phyloP scores from a whole-genome alignment of 345 rosid genomes.

The Brassica carinata region DNA sequence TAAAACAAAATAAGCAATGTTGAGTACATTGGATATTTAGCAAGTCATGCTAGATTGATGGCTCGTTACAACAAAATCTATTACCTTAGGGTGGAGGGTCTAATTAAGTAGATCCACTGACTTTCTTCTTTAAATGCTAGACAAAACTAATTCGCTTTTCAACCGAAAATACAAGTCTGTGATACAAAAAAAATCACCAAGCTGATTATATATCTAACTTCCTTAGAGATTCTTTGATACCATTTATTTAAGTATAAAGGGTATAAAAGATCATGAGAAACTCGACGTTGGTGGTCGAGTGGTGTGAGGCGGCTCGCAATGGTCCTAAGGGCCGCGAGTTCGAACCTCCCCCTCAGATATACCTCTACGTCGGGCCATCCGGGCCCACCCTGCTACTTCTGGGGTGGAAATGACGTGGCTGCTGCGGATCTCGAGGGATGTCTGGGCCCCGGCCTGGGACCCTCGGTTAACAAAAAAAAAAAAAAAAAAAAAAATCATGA shows the following conservation, averaged over 20 bases:
- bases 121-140: background rate
- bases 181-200: background rate
- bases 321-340: no score
- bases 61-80: background rate
- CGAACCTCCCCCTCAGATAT: no score
- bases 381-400: no score
- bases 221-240: background rate
- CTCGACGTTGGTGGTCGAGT: no score
- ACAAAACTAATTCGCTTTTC: background rate
- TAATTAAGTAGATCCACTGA: background rate
- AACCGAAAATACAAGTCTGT: background rate
- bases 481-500: background rate
- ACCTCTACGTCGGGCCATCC: no score
- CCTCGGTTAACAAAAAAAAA: no score
- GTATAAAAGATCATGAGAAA: background rate
- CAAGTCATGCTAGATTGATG: background rate
- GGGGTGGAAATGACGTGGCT: no score
- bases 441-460: no score
- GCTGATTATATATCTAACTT: background rate
- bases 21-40: background rate
- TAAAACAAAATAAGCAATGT: constrained; percentile 8
- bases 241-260: background rate
- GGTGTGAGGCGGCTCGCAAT: no score
- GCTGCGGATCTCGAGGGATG: no score
- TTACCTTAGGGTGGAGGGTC: background rate